A percentile compares a stretch with the other conserved stretches of the same genome.
Conservation (phyloP, 305 asterid genomes). For the Petunia hybrid region DNA sequence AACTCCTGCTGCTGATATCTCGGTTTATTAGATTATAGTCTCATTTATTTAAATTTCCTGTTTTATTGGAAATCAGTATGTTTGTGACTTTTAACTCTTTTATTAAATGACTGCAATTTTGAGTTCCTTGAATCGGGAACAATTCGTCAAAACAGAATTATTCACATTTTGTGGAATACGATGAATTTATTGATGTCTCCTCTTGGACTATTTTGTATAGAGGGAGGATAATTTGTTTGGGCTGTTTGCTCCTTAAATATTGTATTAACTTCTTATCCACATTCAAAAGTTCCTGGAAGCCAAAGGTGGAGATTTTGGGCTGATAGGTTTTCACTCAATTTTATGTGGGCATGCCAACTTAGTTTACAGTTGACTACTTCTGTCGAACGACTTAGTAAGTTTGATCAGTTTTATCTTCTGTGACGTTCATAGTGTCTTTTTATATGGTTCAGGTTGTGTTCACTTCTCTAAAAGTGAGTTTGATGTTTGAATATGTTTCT, state of each 20-base stretch:
- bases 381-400: background rate
- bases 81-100: background rate
- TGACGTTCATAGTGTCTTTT: background rate
- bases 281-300: background rate
- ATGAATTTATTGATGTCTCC: background rate
- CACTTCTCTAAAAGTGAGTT: background rate
- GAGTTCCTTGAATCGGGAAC: background rate
- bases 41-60: background rate
- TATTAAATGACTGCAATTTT: background rate
- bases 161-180: background rate
- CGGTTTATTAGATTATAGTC: background rate
- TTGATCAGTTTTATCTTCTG: background rate
- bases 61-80: background rate
- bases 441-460: background rate
- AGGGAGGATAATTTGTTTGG: background rate
- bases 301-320: background rate
- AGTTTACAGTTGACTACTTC: background rate
- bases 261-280: slow-evolving; percentile 12
- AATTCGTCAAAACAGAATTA: slow-evolving; percentile 11
- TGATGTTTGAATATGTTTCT: slow-evolving; percentile 18
- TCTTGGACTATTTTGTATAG: slow-evolving; percentile 2
- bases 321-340: slow-evolving; percentile 7
- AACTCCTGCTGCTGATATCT: background rate
- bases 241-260: background rate
- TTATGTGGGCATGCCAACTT: slow-evolving; percentile 17